A percentile compares a stretch with the other conserved stretches of the same genome.
Conservation (phyloP, 2,329 filamentous ascomycete species). For the Pseudovirgaria hyperparasitica region DNA sequence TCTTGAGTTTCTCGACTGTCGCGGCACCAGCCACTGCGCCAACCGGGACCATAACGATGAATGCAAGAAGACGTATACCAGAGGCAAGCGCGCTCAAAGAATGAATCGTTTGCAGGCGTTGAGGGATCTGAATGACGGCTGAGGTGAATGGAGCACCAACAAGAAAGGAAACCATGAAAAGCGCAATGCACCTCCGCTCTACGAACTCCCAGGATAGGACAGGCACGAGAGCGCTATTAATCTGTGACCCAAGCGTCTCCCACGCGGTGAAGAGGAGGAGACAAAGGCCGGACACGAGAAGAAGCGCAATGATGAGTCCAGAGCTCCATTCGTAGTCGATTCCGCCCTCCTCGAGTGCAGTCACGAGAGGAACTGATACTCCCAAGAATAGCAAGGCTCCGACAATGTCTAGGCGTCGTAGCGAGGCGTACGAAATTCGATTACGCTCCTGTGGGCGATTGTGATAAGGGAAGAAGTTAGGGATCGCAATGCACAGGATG, state of each 20-base stretch:
- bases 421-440: background rate
- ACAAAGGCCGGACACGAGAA: constrained; percentile 3
- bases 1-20: too few relatives aligned
- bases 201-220: too few relatives aligned
- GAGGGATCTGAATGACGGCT: constrained; percentile 3
- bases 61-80: constrained; percentile 3
- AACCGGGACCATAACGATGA: constrained; percentile 1
- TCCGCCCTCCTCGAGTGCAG: constrained; percentile 5
- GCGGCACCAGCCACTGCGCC: too few relatives aligned
- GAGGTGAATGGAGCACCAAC: constrained; percentile 3
- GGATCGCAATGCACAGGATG: constrained; percentile 5
- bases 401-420: constrained; percentile 2
- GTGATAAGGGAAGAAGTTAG: constrained; percentile 4
- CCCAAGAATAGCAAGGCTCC: constrained; percentile 4
- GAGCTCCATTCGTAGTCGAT: constrained; percentile 6
- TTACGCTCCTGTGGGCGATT: background rate
- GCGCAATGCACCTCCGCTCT: too few relatives aligned
- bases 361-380: constrained; percentile 3
- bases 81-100: background rate
- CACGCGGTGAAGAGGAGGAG: constrained; percentile 4
- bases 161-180: too few relatives aligned
- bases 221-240: too few relatives aligned
- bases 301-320: constrained; percentile 2
- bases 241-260: constrained; percentile 5
- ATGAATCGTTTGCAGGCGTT: constrained; percentile 2